A percentile compares a stretch with the other conserved stretches of the same genome.
Conservation (phyloP, 768 basidiomycete species). For the Lenzites betulinus region DNA sequence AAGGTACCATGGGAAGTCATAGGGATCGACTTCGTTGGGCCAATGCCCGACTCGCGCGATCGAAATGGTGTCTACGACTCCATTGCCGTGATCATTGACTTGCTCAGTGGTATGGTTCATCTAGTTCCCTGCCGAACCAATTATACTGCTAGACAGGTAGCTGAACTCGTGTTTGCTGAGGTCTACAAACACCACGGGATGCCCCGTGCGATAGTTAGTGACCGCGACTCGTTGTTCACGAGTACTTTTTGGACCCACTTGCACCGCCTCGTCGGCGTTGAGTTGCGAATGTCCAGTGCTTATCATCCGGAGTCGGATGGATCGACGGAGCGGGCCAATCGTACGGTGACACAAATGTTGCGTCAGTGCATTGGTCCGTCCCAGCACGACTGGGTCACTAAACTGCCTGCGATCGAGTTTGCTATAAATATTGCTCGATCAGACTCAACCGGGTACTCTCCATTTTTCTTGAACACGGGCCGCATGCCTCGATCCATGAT, state of each 20-base stretch:
- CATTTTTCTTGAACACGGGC: slow-evolving; percentile 32
- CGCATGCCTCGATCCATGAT: slow-evolving; percentile 29
- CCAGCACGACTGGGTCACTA: slow-evolving; percentile 34
- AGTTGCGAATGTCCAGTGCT: slow-evolving; percentile 30
- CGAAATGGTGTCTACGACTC: slow-evolving; percentile 26
- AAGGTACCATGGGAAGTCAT: slow-evolving; percentile 40
- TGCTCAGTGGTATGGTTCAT: slow-evolving; percentile 27
- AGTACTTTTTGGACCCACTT: slow-evolving; percentile 36
- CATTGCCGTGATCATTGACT: slow-evolving; percentile 28
- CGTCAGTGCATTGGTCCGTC: slow-evolving; percentile 3
- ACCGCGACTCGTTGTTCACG: slow-evolving; percentile 32
- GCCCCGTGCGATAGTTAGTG: background rate
- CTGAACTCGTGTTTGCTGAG: slow-evolving; percentile 36
- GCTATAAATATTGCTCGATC: slow-evolving; percentile 38
- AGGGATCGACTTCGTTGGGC: slow-evolving; percentile 43
- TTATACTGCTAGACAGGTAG: slow-evolving; percentile 36
- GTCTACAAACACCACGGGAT: slow-evolving; percentile 41
- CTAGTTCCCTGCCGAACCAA: slow-evolving; percentile 31
- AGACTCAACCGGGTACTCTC: slow-evolving; percentile 38
- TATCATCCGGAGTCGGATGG: slow-evolving; percentile 38
- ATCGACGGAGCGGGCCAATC: slow-evolving; percentile 25
- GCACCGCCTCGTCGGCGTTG: slow-evolving; percentile 20
- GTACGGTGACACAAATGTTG: slow-evolving; percentile 24
- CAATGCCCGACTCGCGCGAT: slow-evolving; percentile 30
- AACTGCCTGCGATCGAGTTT: slow-evolving; percentile 39